Base-by-base conservation (phyloP, 2,329 filamentous ascomycete species). In the Neofusicoccum cordaticola region DNA sequence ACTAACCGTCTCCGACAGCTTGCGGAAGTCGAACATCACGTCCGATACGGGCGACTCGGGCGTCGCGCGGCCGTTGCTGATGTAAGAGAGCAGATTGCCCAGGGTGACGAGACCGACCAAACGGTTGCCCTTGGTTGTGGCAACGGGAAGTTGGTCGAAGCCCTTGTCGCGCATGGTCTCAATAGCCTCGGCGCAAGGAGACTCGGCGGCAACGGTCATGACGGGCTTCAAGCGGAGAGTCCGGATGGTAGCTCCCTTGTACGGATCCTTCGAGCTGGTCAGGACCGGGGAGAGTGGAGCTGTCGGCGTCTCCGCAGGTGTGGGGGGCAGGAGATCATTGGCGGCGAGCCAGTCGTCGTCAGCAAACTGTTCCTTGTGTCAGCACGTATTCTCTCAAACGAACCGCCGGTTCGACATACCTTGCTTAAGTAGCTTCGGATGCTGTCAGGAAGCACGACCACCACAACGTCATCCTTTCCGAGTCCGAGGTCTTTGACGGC, bases 311-410 rank as follows among this genome's bases (percentile, higher is more conserved):
- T 75, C 77, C 57, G 75, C 82, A 67, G 81, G 85, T 61, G 82
- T 86, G 68, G 80, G 84, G 44, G 91, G 87, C 31, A 98, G 85
- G 27, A 99, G 91, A 75, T 94, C 90, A 80, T 99, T 99, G 68
- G 95, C 95, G 12, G 93, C 93, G 64, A 99, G 88, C 96, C 95
- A 99, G 82, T 98, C 95, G 75, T 99, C 96, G 76, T 99, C 95
- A 69, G 93, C 93, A 76, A 99, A 99, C 86, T 85, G 63, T 15
- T 11, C n/a, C 11, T 37, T 15, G 62, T 11, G 5, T 65, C 5
- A 22, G 67, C 63, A 15, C 9, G 19, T 1, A 5, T 19, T 34
- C 37, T 22, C 35, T 51, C 27, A 50, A 52, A 45, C n/a, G 9
- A 34, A 12, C 6, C 7, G 3, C 27, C 15, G 1, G n/a, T 19